Base-by-base conservation (phyloP, 768 basidiomycete genomes). In the Amanita rimosa region DNA sequence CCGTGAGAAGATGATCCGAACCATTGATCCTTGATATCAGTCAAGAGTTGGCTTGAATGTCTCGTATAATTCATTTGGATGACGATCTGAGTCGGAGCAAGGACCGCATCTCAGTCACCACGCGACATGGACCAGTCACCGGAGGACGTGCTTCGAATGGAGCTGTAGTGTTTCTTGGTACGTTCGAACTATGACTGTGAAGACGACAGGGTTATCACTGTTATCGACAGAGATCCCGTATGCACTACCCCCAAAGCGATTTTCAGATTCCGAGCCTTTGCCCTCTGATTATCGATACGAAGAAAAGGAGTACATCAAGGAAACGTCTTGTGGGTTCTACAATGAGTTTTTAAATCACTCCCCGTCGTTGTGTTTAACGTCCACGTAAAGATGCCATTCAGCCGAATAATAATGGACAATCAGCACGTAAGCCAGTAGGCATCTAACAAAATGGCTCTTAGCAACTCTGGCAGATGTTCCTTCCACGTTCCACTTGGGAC, bases 401-500 rank as follows among this genome's bases (percentile, higher is more conserved):
- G 53, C 84, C 83, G 0, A 60, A 53, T 11, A 80, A 79, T 56
- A 78, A 85, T 54, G 83, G 83, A 0, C 83, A 83, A 58, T 69
- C 78, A 4, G 67, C 62, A 59, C 72, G 79, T 76, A 54, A 44
- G 49, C 42, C n/a, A n/a, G 40, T 14, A 21, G 3, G 8, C 3
- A 27, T 21, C 1, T 16, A 26, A 7, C n/a, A 16, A 11, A 34
- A 34, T 31, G 21, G 22, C 21, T 13, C 24, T 40, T 10, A n/a
- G 16, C 16, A 17, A 22, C 24, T 29, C 21, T 14, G 7, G 40
- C 19, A 22, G 81, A 65, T 11, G 63, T 62, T 2, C 67, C 69
- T 0, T 74, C 71, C 21, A 63, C 74, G 43, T 76, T 85, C 50
- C 80, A 78, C 62, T 75, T 85, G 19, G 84, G 85, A 4, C 62